These are phyloP conservation scores for bread wheat (Triticum aestivum) DNA, from an alignment of 176 grass and related monocot genomes.

Conservation along the genomic window DNA sequence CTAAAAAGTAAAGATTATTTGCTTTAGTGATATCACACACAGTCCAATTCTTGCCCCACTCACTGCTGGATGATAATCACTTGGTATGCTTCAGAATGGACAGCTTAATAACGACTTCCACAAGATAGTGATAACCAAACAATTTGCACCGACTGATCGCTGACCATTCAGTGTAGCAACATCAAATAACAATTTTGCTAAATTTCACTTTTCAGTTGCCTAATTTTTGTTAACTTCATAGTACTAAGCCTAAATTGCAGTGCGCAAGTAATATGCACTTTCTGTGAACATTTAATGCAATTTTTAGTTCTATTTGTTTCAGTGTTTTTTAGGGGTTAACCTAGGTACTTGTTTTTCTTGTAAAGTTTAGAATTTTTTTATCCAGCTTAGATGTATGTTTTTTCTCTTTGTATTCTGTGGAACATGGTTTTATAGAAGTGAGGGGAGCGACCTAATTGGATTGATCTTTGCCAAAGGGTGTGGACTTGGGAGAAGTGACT, in stretches of 20 bases:
- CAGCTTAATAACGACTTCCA: constrained; percentile 2
- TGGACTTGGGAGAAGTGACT: background rate
- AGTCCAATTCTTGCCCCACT: constrained; percentile 2
- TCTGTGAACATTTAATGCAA: background rate
- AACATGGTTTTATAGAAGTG: background rate
- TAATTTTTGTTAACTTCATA: background rate
- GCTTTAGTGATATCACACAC: background rate
- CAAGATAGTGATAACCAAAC: background rate
- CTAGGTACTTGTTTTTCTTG: background rate
- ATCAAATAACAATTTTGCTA: background rate
- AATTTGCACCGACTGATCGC: background rate
- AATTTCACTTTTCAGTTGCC: background rate
- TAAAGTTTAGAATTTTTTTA: background rate
- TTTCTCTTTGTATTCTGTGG: background rate
- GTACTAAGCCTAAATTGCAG: background rate
- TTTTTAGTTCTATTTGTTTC: background rate
- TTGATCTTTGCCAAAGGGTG: background rate
- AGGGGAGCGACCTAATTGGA: background rate
- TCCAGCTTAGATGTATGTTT: background rate
- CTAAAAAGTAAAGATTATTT: constrained; percentile 2
- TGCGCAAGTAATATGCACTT: background rate
- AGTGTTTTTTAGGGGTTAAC: background rate
- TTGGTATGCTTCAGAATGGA: constrained; percentile 8
- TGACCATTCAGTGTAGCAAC: background rate
- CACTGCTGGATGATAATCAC: background rate